These are phyloP conservation scores for Starmerella apicola DNA, from an alignment of 805 yeast genomes.

Conservation along the genomic window DNA sequence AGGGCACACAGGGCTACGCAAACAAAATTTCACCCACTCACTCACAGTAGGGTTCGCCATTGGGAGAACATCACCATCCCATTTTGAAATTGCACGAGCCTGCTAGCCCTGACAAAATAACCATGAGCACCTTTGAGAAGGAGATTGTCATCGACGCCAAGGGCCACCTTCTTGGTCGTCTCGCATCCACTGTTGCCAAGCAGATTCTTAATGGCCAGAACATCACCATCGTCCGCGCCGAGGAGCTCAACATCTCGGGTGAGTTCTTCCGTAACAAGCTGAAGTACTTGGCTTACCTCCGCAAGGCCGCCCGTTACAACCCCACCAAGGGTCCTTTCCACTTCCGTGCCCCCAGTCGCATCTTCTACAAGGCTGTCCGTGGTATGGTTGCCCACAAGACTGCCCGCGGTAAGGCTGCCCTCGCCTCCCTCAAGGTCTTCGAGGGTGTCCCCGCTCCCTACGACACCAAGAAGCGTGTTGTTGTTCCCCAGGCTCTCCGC, in stretches of 20 bases:
- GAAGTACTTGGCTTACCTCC: conserved; percentile 99
- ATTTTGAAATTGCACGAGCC: conserved; percentile 7
- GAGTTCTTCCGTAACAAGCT: conserved; percentile 99
- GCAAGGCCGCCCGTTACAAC: conserved; percentile 99
- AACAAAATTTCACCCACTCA: too few species aligned
- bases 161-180: conserved; percentile 99
- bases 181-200: conserved; percentile 97
- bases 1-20: too few species aligned
- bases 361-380: conserved; percentile 98
- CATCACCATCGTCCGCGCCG: conserved; percentile 94
- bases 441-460: conserved; percentile 99
- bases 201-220: conserved; percentile 97
- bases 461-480: conserved; percentile 99
- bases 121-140: conserved; percentile 75
- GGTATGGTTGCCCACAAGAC: conserved; percentile 99
- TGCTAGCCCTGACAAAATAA: conserved; percentile 5
- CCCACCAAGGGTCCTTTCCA: conserved; percentile 99
- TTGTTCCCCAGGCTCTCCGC: conserved; percentile 98
- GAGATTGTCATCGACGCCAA: conserved; percentile 81
- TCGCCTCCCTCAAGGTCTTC: conserved; percentile 97
- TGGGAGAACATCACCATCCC: too few species aligned
- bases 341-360: conserved; percentile 99
- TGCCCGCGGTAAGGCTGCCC: conserved; percentile 99
- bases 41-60: too few species aligned
- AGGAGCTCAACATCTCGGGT: conserved; percentile 95